Conservation (phyloP, 202 grass and related monocot species). For the Dendrocalamus latiflorus region DNA sequence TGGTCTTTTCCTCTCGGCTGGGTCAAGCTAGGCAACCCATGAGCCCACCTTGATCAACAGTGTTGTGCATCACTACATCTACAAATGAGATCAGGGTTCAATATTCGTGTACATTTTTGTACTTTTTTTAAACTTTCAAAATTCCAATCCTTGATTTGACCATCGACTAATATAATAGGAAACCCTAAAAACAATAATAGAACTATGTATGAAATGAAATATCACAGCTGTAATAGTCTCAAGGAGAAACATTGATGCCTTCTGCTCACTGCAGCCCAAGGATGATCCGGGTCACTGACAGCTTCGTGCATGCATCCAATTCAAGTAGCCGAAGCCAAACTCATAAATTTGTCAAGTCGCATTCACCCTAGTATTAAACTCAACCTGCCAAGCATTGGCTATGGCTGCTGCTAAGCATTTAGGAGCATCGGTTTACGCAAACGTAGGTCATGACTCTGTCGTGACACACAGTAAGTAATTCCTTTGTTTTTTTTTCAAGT, state of each 20-base stretch:
- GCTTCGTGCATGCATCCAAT: neutral
- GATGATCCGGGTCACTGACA: neutral
- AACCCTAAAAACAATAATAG: neutral
- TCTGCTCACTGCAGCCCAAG: neutral
- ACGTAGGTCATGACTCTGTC: constrained; percentile 5
- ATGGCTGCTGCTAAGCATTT: neutral
- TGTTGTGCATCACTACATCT: neutral
- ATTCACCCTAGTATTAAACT: neutral
- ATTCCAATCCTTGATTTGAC: neutral
- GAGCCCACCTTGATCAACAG: neutral
- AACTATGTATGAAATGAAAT: neutral
- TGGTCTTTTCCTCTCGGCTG: neutral
- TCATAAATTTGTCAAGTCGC: constrained; percentile 21
- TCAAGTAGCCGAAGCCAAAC: neutral
- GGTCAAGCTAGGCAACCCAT: neutral
- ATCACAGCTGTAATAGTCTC: neutral
- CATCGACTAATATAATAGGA: neutral
- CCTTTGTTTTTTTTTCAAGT: neutral
- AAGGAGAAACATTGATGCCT: neutral
- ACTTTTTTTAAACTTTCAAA: too few species aligned
- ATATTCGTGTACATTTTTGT: too few species aligned
- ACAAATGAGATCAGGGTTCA: neutral
- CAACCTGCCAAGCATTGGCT: neutral
- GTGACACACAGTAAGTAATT: constrained; percentile 28
- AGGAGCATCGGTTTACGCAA: neutral